Evolutionary conservation across 768 basidiomycete genomes (phyloP), one percentile per base, ranked within the genome.

Genomic region (Rhodotorula toruloides): DNA sequence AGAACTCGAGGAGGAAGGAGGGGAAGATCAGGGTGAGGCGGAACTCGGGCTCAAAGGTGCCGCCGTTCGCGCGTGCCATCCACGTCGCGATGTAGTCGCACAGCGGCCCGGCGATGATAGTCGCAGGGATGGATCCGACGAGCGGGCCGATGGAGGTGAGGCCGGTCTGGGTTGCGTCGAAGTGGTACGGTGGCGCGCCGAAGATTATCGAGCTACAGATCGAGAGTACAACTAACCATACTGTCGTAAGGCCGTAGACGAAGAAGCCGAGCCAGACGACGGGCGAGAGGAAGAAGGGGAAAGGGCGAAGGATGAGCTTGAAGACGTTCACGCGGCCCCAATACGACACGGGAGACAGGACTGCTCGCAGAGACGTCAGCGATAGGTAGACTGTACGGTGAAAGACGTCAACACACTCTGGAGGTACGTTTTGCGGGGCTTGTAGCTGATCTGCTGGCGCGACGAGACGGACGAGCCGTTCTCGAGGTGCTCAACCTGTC

Each of bases 21-120:
- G 77, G 74, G 14, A 77, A 50, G 64, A 81, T 76, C 73, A 82
- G 80, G 46, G 79, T 64, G 17, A 82, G 79, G 29, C 80, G 76
- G 71, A 79, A 81, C 69, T 82, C 81, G 2, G 61, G 44, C 67
- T 81, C 82, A 69, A 81, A 82, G 13, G 81, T 74, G 1, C 82
- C 81, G 52, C 77, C 77, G 55, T 82, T 82, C 14, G 79, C 77
- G 59, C 76, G 79, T 2, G 81, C 78, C 39, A 81, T 72, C 80
- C 80, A 80, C 16, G 80, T 77, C 3, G 78, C 79, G 34, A 79
- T 77, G 76, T 77, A 81, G 68, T 81, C 82, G 56, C 39, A n/a
- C n/a, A 69, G 47, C 29, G 65, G 72, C 25, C 72, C 72, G 27
- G 60, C 57, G 31, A 73, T 58, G 29, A 65, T 12, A 21, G 61